Conservation (phyloP, 805 yeast genomes). For the Yarrowia yakushimensis region DNA sequence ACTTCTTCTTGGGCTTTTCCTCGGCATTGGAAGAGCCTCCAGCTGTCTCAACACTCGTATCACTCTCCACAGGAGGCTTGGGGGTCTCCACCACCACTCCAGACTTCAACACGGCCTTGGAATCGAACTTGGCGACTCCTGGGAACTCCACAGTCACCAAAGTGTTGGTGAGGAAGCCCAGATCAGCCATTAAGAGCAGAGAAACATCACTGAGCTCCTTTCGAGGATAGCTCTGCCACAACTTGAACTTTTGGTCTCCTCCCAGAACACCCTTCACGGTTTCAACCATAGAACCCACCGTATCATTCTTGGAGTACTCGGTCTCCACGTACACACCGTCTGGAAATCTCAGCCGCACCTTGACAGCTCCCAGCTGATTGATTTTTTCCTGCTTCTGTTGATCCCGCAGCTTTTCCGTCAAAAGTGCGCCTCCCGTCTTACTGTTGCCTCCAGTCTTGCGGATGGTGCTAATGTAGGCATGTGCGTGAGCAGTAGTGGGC, state of each 20-base stretch:
- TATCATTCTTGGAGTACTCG: neutral
- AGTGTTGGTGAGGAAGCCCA: constrained; percentile 2
- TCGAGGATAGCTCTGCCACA: constrained; percentile 16
- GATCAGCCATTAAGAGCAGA: neutral
- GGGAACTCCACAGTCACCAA: constrained; percentile 19
- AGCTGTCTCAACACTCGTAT: neutral
- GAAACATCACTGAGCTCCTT: constrained; percentile 1
- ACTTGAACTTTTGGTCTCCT: neutral
- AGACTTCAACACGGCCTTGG: neutral
- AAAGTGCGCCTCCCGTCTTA: neutral
- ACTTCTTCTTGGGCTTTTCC: constrained; percentile 6
- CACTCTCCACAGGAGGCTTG: neutral
- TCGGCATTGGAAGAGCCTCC: neutral
- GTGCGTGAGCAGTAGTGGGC: constrained; percentile 16
- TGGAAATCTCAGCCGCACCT: constrained; percentile 3
- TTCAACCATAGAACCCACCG: neutral
- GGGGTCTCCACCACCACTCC: constrained; percentile 8
- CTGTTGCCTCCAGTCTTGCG: neutral
- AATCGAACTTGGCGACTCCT: neutral
- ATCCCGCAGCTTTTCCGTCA: constrained; percentile 3
- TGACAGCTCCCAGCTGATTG: constrained; percentile 17
- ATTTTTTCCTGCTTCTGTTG: neutral
- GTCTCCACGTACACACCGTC: constrained; percentile 15
- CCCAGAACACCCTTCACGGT: neutral
- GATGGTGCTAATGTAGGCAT: constrained; percentile 1